Percentiles rank a stretch among this genome's conserved stretches.
phyloP scores from a whole-genome alignment of 202 grass and related monocot species.

The Panicum virgatum region DNA sequence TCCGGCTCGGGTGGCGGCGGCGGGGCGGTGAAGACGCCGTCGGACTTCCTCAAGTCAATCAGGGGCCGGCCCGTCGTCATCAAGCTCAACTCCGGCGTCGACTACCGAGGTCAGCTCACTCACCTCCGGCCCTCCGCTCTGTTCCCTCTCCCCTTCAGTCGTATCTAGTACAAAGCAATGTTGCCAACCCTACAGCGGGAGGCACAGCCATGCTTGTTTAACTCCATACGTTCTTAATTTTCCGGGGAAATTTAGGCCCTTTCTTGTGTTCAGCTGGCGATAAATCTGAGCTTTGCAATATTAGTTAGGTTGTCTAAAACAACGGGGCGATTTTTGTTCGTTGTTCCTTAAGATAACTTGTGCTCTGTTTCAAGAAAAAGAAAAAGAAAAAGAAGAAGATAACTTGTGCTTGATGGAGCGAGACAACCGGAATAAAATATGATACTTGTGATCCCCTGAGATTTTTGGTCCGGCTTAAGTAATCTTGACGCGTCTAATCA shows the following conservation, averaged over 20 bases:
- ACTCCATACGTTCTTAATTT: not conserved
- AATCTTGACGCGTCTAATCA: not conserved
- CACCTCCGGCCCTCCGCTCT: not conserved
- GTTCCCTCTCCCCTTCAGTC: not conserved
- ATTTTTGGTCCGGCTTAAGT: not conserved
- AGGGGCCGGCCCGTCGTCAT: conserved; percentile 78
- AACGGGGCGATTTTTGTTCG: not conserved
- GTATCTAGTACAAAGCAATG: not conserved
- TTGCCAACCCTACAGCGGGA: not conserved
- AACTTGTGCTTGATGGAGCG: not conserved
- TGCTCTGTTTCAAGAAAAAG: no score
- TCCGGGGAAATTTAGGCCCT: not conserved
- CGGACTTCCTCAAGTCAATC: conserved; percentile 95
- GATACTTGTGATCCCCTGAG: not conserved
- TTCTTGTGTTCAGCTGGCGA: not conserved
- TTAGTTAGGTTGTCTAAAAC: not conserved
- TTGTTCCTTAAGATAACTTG: not conserved
- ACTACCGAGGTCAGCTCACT: conserved; percentile 53
- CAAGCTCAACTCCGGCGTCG: conserved; percentile 70
- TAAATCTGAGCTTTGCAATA: not conserved
- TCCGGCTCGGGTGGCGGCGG: no score
- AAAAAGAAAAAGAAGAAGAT: no score
- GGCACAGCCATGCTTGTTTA: not conserved
- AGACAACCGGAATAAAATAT: not conserved
- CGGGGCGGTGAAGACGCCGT: conserved; percentile 79